These are phyloP conservation scores for Dictyostelium brefeldianum DNA, from an alignment of 78 protist genomes.

Conservation along the genomic window DNA sequence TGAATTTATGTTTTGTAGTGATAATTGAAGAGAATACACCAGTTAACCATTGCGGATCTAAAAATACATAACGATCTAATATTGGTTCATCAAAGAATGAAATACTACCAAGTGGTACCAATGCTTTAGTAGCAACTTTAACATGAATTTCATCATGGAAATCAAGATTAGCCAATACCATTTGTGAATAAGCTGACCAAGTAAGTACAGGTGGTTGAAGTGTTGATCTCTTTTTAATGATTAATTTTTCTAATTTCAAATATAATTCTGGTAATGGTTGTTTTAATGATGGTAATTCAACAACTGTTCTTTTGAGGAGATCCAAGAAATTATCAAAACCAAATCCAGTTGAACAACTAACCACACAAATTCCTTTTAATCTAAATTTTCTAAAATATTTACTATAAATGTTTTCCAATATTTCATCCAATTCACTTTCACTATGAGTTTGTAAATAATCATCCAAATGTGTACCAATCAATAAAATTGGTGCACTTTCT, in stretches of 20 bases:
- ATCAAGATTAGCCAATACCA: constrained; percentile 62
- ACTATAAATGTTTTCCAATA: constrained; percentile 23
- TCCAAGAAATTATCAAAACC: constrained; percentile 59
- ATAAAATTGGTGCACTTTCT: constrained; percentile 63
- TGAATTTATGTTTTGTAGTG: constrained; percentile 74
- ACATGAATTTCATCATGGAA: constrained; percentile 80
- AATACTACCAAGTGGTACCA: constrained; percentile 30
- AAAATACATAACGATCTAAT: constrained; percentile 54
- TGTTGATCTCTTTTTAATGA: constrained; percentile 57
- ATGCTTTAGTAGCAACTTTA: constrained; percentile 72
- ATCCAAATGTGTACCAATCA: constrained; percentile 81
- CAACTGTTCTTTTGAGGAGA: constrained; percentile 28
- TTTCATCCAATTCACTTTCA: constrained; percentile 59
- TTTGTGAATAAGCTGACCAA: constrained; percentile 64
- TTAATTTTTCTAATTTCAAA: constrained; percentile 46
- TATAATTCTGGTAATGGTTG: constrained; percentile 66
- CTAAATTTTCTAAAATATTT: constrained; percentile 65
- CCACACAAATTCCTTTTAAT: constrained; percentile 50
- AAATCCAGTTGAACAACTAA: constrained; percentile 48
- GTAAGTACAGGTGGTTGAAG: constrained; percentile 47
- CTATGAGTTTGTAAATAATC: constrained; percentile 45
- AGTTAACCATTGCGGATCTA: constrained; percentile 81
- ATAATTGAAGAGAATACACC: constrained; percentile 77
- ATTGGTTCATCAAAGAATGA: constrained; percentile 60
- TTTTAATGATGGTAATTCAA: constrained; percentile 53